phyloP scores from a whole-genome alignment of 805 yeast genomes.

The Blastobotrys peoriensis region DNA sequence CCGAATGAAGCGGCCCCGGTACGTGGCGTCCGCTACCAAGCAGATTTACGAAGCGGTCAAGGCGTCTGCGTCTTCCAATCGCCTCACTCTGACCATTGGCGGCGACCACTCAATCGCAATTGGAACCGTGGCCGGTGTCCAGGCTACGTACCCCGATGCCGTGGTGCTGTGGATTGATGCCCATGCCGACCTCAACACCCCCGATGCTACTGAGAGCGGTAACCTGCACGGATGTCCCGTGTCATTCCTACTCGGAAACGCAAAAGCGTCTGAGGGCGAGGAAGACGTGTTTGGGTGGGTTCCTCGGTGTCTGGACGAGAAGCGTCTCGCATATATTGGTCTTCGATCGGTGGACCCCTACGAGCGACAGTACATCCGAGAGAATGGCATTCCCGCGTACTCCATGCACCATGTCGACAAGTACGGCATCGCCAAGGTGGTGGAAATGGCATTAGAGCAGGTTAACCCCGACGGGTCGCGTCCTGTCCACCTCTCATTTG shows the following conservation, averaged over 20 bases:
- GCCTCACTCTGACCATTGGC: conserved; percentile 79
- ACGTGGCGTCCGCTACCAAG: conserved; percentile 70
- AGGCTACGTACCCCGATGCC: conserved; percentile 75
- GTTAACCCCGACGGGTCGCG: conserved; percentile 64
- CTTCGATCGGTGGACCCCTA: conserved; percentile 87
- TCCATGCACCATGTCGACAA: conserved; percentile 96
- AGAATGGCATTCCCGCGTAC: conserved; percentile 71
- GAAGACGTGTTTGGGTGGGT: conserved; percentile 74
- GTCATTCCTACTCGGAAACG: conserved; percentile 78
- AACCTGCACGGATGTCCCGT: conserved; percentile 97
- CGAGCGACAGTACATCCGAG: conserved; percentile 68
- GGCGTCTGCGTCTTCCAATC: conserved; percentile 40
- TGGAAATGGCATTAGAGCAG: conserved; percentile 80
- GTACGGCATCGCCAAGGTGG: conserved; percentile 84
- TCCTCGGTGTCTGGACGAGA: conserved; percentile 55
- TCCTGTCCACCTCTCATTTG: conserved; percentile 89
- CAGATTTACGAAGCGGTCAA: conserved; percentile 56
- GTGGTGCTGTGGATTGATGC: conserved; percentile 96
- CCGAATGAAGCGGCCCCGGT: conserved; percentile 61
- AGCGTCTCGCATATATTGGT: conserved; percentile 85
- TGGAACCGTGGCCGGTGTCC: conserved; percentile 83
- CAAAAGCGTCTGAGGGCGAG: conserved; percentile 34
- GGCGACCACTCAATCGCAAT: conserved; percentile 97
- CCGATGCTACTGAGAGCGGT: conserved; percentile 75
- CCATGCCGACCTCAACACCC: conserved; percentile 94